Evolutionary conservation across 2,329 filamentous ascomycete genomes (phyloP).

Genomic region (Arachnopeziza araneosa): DNA sequence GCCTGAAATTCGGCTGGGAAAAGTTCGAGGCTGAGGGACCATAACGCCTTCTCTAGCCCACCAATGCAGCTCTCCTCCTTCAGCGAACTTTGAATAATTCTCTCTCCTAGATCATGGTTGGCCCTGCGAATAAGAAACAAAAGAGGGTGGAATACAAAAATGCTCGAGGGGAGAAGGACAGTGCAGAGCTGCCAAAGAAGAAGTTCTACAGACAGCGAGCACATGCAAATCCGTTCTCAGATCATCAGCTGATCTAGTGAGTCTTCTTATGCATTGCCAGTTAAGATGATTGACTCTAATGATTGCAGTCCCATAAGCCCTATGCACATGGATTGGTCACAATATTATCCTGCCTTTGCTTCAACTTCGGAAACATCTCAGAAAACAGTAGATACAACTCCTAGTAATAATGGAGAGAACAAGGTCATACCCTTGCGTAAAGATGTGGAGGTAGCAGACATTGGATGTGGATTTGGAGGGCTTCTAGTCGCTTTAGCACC

Average conservation of each 20-base stretch:
- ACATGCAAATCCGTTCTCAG: slow-evolving; percentile 96
- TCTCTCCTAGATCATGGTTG: slow-evolving; percentile 33
- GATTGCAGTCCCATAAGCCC: slow-evolving; percentile 66
- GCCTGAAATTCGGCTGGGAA: neutral
- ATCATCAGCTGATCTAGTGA: slow-evolving; percentile 85
- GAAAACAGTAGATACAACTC: slow-evolving; percentile 18
- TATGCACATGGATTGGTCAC: slow-evolving; percentile 84
- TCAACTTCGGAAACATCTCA: slow-evolving; percentile 33
- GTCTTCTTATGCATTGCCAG: slow-evolving; percentile 27
- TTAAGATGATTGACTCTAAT: slow-evolving; percentile 20
- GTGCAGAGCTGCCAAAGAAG: slow-evolving; percentile 68
- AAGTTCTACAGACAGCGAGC: slow-evolving; percentile 94
- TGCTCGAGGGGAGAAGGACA: slow-evolving; percentile 41
- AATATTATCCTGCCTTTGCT: slow-evolving; percentile 72
- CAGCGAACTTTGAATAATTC: neutral
- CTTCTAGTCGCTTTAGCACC: slow-evolving; percentile 81
- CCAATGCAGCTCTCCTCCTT: neutral
- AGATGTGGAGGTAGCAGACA: slow-evolving; percentile 87
- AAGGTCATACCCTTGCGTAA: slow-evolving; percentile 44
- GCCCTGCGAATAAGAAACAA: slow-evolving; percentile 50
- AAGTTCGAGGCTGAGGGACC: neutral
- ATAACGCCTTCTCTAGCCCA: neutral
- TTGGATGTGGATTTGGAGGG: slow-evolving; percentile 94
- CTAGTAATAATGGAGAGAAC: slow-evolving; percentile 17
- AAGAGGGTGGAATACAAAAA: slow-evolving; percentile 63